Evolutionary conservation across 2,329 filamentous ascomycete genomes (phyloP).

Genomic region (Monosporascus sp.): DNA sequence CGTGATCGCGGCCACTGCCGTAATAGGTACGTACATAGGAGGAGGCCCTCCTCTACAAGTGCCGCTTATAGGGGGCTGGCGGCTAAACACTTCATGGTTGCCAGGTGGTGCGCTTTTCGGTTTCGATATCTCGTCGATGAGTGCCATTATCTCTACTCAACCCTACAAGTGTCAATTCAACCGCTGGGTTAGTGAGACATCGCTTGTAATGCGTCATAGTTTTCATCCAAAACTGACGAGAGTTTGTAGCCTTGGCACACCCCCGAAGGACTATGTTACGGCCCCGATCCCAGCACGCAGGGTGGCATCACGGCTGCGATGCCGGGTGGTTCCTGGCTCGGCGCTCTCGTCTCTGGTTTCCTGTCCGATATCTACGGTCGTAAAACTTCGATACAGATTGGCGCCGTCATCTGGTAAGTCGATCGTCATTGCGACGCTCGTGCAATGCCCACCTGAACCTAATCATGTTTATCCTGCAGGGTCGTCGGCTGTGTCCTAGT

Average conservation of each 20-base stretch:
- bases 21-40: slow-evolving; percentile 29
- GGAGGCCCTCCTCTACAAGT: not conserved
- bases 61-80: not conserved
- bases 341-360: slow-evolving; percentile 54
- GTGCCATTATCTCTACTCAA: slow-evolving; percentile 35
- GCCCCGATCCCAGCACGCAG: slow-evolving; percentile 44
- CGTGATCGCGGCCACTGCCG: slow-evolving; percentile 36
- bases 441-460: not conserved
- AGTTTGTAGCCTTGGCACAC: slow-evolving; percentile 24
- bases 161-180: slow-evolving; percentile 39
- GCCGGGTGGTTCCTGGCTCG: slow-evolving; percentile 65
- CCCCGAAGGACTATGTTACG: slow-evolving; percentile 37
- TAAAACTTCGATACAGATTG: slow-evolving; percentile 46
- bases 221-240: not conserved
- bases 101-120: slow-evolving; percentile 36
- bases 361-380: slow-evolving; percentile 48
- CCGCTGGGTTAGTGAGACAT: slow-evolving; percentile 19
- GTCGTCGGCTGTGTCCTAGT: slow-evolving; percentile 41
- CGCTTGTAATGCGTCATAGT: not conserved
- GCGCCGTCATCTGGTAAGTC: slow-evolving; percentile 44
- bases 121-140: slow-evolving; percentile 42
- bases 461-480: slow-evolving; percentile 25
- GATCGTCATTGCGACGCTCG: not conserved
- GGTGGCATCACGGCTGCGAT: slow-evolving; percentile 66
- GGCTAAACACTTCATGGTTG: slow-evolving; percentile 1